These are phyloP conservation scores for Blastobotrys malaysiensis DNA, from an alignment of 1,139 yeast genomes.

Conservation along the genomic window DNA sequence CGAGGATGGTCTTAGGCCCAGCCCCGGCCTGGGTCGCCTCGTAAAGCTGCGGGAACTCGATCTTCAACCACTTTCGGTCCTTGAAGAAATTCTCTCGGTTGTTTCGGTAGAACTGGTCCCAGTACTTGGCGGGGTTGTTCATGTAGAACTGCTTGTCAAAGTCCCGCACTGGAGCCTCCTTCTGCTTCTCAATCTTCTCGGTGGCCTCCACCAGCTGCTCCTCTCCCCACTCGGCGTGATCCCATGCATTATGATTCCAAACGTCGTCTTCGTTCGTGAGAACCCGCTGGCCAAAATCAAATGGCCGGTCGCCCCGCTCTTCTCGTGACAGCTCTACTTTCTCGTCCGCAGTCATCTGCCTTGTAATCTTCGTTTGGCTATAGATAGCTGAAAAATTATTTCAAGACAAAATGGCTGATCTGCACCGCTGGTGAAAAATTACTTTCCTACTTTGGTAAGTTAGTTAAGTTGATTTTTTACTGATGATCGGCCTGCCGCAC, in stretches of 20 bases:
- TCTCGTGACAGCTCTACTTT: conserved; percentile 14
- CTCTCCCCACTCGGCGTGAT: conserved; percentile 96
- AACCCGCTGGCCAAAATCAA: conserved; percentile 83
- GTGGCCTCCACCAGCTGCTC: conserved; percentile 77
- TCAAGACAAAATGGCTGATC: neutral
- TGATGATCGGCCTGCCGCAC: too few relatives aligned
- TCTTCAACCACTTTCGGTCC: conserved; percentile 92
- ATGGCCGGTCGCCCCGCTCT: conserved; percentile 74
- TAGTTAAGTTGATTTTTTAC: neutral
- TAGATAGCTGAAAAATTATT: conserved; percentile 3
- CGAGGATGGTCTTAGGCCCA: conserved; percentile 71
- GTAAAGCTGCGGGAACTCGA: conserved; percentile 84
- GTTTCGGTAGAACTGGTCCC: conserved; percentile 92
- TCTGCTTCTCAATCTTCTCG: conserved; percentile 67
- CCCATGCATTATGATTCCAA: conserved; percentile 95
- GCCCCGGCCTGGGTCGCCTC: conserved; percentile 67
- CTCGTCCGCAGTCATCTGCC: conserved; percentile 9
- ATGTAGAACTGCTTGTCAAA: conserved; percentile 77
- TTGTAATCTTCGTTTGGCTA: neutral
- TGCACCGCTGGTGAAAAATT: neutral
- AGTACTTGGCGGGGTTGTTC: conserved; percentile 82
- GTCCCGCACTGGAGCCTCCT: conserved; percentile 76
- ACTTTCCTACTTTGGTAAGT: neutral
- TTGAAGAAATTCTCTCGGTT: conserved; percentile 91
- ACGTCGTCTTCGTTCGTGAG: conserved; percentile 67